phyloP scores from a whole-genome alignment of 495 filamentous ascomycete genomes.

The Viridothelium virens region DNA sequence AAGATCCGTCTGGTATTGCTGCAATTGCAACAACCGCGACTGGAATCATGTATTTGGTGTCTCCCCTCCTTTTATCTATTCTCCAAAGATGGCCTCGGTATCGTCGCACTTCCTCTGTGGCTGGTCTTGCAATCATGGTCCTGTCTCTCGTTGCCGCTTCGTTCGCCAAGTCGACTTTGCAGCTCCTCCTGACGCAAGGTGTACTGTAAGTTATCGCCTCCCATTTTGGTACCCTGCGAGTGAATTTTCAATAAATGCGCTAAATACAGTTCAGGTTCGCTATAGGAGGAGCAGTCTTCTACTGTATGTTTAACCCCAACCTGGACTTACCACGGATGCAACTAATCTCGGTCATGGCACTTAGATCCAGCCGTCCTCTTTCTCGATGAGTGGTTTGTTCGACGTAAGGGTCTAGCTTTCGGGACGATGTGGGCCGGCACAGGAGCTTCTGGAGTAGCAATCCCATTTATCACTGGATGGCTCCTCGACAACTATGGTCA shows the following conservation, averaged over 20 bases:
- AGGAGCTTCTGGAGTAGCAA: slow-evolving; percentile 35
- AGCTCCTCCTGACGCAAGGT: slow-evolving; percentile 49
- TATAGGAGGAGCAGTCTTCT: slow-evolving; percentile 6
- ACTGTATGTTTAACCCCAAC: neutral
- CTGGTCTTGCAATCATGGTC: slow-evolving; percentile 34
- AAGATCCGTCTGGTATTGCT: slow-evolving; percentile 38
- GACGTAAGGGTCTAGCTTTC: slow-evolving; percentile 47
- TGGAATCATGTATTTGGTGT: slow-evolving; percentile 45
- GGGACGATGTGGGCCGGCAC: slow-evolving; percentile 50
- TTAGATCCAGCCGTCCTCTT: slow-evolving; percentile 45
- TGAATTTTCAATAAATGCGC: neutral
- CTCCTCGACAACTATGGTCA: slow-evolving; percentile 49
- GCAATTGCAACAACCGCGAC: slow-evolving; percentile 45
- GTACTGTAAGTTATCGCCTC: slow-evolving; percentile 44
- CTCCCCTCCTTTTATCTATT: slow-evolving; percentile 37
- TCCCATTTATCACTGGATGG: slow-evolving; percentile 34
- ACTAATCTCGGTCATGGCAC: slow-evolving; percentile 32
- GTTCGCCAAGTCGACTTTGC: slow-evolving; percentile 39
- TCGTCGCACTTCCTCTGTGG: slow-evolving; percentile 26
- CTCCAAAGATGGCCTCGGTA: slow-evolving; percentile 25
- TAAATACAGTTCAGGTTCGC: neutral
- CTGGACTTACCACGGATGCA: neutral
- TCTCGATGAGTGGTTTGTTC: slow-evolving; percentile 52
- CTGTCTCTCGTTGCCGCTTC: slow-evolving; percentile 36
- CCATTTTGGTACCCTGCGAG: neutral